These are phyloP conservation scores for Umbellularia californica DNA, from an alignment of 164 flowering plant genomes.

Conservation along the genomic window DNA sequence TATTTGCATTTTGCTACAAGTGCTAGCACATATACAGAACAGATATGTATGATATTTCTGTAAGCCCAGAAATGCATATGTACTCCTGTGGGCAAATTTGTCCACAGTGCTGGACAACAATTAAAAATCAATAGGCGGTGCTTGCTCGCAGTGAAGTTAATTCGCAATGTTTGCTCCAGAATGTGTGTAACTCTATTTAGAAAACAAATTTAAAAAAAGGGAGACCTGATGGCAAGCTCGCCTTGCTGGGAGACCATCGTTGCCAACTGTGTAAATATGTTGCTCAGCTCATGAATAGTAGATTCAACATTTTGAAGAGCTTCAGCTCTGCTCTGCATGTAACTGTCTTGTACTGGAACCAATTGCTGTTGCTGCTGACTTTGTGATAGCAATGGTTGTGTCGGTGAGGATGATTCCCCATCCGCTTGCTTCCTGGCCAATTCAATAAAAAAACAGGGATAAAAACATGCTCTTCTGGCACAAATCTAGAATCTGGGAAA, in stretches of 20 bases:
- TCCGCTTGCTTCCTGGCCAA: slow-evolving; percentile 57
- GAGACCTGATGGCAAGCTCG: slow-evolving; percentile 89
- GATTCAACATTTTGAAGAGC: slow-evolving; percentile 99
- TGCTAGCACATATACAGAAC: not conserved
- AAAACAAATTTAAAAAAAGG: not conserved
- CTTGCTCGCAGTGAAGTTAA: slow-evolving; percentile 25
- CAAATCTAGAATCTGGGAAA: not conserved
- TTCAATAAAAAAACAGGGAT: not conserved
- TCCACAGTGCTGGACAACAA: not conserved
- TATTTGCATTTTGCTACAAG: too few species aligned
- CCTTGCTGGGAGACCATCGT: slow-evolving; percentile 99
- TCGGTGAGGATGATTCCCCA: slow-evolving; percentile 37
- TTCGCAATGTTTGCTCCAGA: slow-evolving; percentile 12
- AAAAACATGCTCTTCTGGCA: not conserved
- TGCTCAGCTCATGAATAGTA: slow-evolving; percentile 86
- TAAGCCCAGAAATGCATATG: slow-evolving; percentile 6
- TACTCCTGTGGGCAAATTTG: not conserved
- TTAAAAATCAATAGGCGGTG: slow-evolving; percentile 3
- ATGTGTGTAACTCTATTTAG: too few species aligned
- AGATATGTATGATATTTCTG: not conserved
- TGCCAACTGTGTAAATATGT: slow-evolving; percentile 91
- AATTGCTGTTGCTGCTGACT: slow-evolving; percentile 52
- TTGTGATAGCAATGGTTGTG: slow-evolving; percentile 48
- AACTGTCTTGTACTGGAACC: slow-evolving; percentile 86
- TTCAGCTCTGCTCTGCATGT: slow-evolving; percentile 98